Conservation (phyloP, 148 eudicot genomes). For the Pouteria glomerata region DNA sequence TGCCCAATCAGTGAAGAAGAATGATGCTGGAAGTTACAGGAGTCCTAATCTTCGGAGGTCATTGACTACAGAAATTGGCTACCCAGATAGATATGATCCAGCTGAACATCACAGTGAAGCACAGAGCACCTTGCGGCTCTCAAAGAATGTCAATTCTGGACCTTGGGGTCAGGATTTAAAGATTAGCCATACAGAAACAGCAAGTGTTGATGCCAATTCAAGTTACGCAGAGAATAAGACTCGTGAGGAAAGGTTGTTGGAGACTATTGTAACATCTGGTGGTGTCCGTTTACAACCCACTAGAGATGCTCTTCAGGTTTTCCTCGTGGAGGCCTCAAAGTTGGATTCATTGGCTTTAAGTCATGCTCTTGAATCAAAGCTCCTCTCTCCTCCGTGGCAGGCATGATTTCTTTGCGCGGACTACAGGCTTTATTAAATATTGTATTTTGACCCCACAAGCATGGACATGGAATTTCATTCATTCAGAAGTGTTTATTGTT, state of each 20-base stretch:
- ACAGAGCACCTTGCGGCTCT: slow-evolving; percentile 32
- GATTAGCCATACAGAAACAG: slow-evolving; percentile 32
- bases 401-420: slow-evolving; percentile 26
- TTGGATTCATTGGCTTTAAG: slow-evolving; percentile 77
- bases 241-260: slow-evolving; percentile 80
- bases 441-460: not conserved
- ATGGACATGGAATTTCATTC: not conserved
- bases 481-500: not conserved
- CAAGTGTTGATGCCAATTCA: slow-evolving; percentile 44
- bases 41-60: slow-evolving; percentile 81
- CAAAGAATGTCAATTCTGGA: slow-evolving; percentile 43
- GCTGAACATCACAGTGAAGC: slow-evolving; percentile 38
- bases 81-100: slow-evolving; percentile 52
- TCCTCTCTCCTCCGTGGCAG: slow-evolving; percentile 90
- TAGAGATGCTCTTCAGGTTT: slow-evolving; percentile 84
- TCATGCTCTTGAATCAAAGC: slow-evolving; percentile 76
- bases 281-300: slow-evolving; percentile 95
- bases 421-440: slow-evolving; percentile 7
- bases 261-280: slow-evolving; percentile 92
- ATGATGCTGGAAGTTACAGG: slow-evolving; percentile 70
- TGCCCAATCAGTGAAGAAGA: slow-evolving; percentile 51
- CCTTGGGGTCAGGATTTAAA: slow-evolving; percentile 68
- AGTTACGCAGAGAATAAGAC: slow-evolving; percentile 53
- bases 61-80: slow-evolving; percentile 59
- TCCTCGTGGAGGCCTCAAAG: slow-evolving; percentile 74